These are phyloP conservation scores for Aspergillus sp. DNA, from an alignment of 2,329 filamentous ascomycete genomes.

Conservation along the genomic window DNA sequence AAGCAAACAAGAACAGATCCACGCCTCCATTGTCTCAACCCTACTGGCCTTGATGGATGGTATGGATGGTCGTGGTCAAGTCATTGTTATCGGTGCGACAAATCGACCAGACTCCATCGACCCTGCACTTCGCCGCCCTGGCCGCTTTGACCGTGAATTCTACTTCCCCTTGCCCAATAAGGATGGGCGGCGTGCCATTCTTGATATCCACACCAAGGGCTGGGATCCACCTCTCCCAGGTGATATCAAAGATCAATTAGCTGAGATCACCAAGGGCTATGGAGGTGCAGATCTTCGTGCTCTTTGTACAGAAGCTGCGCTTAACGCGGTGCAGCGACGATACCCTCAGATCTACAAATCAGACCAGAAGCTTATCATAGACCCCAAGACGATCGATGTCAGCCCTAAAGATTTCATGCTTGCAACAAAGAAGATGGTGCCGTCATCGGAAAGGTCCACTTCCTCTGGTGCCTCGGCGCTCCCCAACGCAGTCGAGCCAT, in stretches of 20 bases:
- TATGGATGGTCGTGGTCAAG: constrained; percentile 96
- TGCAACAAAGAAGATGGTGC: constrained; percentile 91
- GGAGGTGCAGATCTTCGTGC: constrained; percentile 92
- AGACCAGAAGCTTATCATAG: constrained; percentile 82
- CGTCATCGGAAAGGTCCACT: constrained; percentile 86
- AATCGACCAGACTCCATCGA: constrained; percentile 96
- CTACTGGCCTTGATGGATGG: constrained; percentile 93
- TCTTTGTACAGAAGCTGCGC: constrained; percentile 88
- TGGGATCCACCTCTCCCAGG: constrained; percentile 76
- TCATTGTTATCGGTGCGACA: constrained; percentile 98
- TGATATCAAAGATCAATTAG: constrained; percentile 76
- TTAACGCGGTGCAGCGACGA: constrained; percentile 91
- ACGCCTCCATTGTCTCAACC: constrained; percentile 94
- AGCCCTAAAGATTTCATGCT: constrained; percentile 96
- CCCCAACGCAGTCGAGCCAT: constrained; percentile 72
- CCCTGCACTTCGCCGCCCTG: constrained; percentile 86
- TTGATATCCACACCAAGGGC: constrained; percentile 91
- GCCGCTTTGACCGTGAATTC: constrained; percentile 94
- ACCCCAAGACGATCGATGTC: constrained; percentile 77
- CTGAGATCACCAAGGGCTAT: constrained; percentile 86
- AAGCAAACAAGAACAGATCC: constrained; percentile 97
- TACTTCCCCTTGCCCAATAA: constrained; percentile 91
- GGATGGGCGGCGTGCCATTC: constrained; percentile 74
- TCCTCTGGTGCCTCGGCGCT: constrained; percentile 79
- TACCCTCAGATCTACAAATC: constrained; percentile 96